Evolutionary conservation across 495 filamentous ascomycete species (phyloP), one percentile per base, ranked within the genome.

Genomic region (Penicillium coffeae): DNA sequence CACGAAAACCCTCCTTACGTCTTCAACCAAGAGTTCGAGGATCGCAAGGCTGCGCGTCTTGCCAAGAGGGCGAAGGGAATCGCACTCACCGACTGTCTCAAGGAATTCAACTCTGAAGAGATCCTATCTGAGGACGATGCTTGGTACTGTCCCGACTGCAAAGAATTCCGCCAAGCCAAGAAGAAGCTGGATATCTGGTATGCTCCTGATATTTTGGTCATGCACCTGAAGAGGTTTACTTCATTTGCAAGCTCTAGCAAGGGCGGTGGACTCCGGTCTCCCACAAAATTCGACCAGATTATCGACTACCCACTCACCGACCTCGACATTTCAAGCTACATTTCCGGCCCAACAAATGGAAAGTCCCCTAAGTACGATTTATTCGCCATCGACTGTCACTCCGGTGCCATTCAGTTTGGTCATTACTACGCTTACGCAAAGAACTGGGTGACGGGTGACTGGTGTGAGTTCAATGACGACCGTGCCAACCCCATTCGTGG

Each of bases 141-240:
- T 21, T 98, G 93, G 93, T 96, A 89, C 58, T 98, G 93, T 54
- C 90, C 89, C 47, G 81, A 89, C 37, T 98, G 93, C 77, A 96
- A 97, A 60, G 88, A 94, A 52, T 86, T 94, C 57, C 83, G 87
- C 8, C 82, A 88, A 19, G 93, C 94, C 15, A 90, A 81, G 70
- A 98, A 97, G 78, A 94, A 91, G 58, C 90, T 98, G 22, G 89
- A 97, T 62, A 77, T 98, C 3, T 98, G 93, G 93, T 95, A 89
- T 63, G 83, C 85, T 2, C 93, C 93, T 8, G 93, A 98, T 64
- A 92, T 97, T 44, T 76, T 98, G 12, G 84, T 97, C 43, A 82
- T 97, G 46, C 93, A 99, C 59, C 77, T 98, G 4, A 98, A 98
- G 76, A 81, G 93, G 14, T 98, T 98, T 59, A 92, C 85, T 16